A percentile compares a stretch with the other conserved stretches of the same genome.
Conservation (phyloP, 1,284 basidiomycete species). For the Melampsora larici-populina region DNA sequence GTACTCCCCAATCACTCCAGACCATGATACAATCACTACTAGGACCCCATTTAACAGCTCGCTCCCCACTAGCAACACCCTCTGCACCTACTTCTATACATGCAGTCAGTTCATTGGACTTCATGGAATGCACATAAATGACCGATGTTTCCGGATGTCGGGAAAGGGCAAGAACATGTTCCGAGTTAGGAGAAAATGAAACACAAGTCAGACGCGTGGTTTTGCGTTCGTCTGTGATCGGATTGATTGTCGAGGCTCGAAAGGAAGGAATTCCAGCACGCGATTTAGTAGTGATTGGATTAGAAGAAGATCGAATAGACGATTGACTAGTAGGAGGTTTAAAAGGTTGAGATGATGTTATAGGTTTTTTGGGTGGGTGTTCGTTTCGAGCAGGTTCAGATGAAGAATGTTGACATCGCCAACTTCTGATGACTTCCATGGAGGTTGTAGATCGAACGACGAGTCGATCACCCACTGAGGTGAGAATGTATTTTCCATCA, state of each 20-base stretch:
- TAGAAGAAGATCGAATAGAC: neutral
- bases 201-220: constrained; percentile 19
- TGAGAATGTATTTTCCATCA: constrained; percentile 25
- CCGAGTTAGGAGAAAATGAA: constrained; percentile 34
- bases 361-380: neutral
- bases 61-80: constrained; percentile 31
- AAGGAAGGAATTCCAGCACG: constrained; percentile 6
- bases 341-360: neutral
- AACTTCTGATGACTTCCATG: constrained; percentile 26
- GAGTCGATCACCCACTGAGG: constrained; percentile 24
- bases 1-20: constrained; percentile 37
- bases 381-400: neutral
- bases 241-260: neutral
- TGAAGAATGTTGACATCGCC: constrained; percentile 17
- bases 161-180: constrained; percentile 12
- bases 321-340: neutral
- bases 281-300: neutral
- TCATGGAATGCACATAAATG: constrained; percentile 22
- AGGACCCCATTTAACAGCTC: constrained; percentile 27
- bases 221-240: constrained; percentile 7
- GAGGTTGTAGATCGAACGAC: constrained; percentile 19
- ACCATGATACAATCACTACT: constrained; percentile 27
- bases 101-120: constrained; percentile 27
- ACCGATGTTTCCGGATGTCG: constrained; percentile 10
- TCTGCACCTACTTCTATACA: constrained; percentile 28